Conservation (phyloP, 2,329 filamentous ascomycete genomes). For the Fusarium nodosum region DNA sequence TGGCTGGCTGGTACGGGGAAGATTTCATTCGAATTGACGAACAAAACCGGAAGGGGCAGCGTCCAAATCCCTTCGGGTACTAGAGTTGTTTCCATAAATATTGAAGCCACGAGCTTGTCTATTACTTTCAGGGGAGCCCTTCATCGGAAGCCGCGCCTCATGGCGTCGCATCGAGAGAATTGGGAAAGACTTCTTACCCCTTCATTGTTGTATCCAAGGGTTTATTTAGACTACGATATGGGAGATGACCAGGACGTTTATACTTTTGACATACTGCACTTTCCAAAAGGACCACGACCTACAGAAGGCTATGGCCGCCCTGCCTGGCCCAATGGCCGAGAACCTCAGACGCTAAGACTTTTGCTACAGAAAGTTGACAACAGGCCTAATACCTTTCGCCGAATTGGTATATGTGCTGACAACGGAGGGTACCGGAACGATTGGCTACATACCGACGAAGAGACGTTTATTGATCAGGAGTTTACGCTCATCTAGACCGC, state of each 20-base stretch:
- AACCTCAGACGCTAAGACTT: accelerated
- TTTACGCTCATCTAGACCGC: neutral
- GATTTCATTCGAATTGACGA: neutral
- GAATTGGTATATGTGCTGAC: neutral
- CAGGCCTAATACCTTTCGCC: neutral
- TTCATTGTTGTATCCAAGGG: no score
- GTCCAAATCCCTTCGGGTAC: neutral
- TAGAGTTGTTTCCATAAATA: neutral
- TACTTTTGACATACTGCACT: neutral
- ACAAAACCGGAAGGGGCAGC: neutral
- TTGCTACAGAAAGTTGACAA: neutral
- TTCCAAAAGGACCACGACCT: neutral
- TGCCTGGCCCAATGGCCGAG: accelerated
- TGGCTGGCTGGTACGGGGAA: neutral
- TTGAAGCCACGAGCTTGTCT: accelerated
- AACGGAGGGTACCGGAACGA: accelerated
- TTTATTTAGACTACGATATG: neutral
- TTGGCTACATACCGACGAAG: neutral
- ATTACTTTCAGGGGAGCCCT: neutral
- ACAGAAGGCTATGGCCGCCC: neutral
- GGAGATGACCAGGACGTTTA: neutral
- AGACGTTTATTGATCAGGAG: neutral
- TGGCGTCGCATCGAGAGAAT: no score
- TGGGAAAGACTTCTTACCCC: no score
- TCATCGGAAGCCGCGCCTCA: neutral